phyloP scores from a whole-genome alignment of 2,329 filamentous ascomycete genomes.

The Aspergillus sclerotialis region DNA sequence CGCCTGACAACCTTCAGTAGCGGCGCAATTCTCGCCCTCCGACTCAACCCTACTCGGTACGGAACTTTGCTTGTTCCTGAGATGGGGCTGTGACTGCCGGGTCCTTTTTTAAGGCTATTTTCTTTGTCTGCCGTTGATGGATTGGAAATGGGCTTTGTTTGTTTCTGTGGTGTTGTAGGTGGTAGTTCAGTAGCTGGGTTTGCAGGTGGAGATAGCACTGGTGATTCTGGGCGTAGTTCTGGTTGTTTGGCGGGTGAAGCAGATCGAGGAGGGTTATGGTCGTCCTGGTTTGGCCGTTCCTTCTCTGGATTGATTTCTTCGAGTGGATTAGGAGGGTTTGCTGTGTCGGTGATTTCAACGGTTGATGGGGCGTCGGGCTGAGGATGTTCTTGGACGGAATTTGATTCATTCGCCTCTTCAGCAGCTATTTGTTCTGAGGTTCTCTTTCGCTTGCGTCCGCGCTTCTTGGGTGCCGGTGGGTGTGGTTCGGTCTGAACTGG shows the following conservation, averaged over 20 bases:
- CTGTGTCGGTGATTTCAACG: too few relatives aligned
- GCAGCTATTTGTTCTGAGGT: slow-evolving; percentile 14
- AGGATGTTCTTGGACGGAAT: neutral
- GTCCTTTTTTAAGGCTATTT: slow-evolving; percentile 20
- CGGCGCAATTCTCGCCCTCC: slow-evolving; percentile 41
- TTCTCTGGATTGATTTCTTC: too few relatives aligned
- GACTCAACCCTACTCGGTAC: slow-evolving; percentile 44
- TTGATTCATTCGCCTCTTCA: neutral
- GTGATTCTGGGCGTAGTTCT: neutral
- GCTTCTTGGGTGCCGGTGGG: slow-evolving; percentile 31
- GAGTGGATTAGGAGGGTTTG: neutral
- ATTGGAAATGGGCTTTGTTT: slow-evolving; percentile 2
- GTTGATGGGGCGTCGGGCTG: too few relatives aligned
- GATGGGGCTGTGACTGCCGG: slow-evolving; percentile 36
- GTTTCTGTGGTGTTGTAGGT: slow-evolving; percentile 3
- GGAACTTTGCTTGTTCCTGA: slow-evolving; percentile 31
- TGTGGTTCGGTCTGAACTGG: neutral
- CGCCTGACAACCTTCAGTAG: slow-evolving; percentile 41
- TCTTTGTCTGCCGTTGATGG: slow-evolving; percentile 2
- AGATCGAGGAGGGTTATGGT: too few relatives aligned
- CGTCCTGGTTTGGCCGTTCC: too few relatives aligned
- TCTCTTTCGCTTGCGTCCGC: slow-evolving; percentile 36
- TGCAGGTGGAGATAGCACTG: slow-evolving; percentile 8
- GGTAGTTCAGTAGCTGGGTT: slow-evolving; percentile 4
- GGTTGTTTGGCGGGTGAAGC: too few relatives aligned